A percentile compares a stretch with the other conserved stretches of the same genome.
Evolutionary conservation across 2,329 filamentous ascomycete species (phyloP).

Genomic region (Pseudocercospora cruenta): DNA sequence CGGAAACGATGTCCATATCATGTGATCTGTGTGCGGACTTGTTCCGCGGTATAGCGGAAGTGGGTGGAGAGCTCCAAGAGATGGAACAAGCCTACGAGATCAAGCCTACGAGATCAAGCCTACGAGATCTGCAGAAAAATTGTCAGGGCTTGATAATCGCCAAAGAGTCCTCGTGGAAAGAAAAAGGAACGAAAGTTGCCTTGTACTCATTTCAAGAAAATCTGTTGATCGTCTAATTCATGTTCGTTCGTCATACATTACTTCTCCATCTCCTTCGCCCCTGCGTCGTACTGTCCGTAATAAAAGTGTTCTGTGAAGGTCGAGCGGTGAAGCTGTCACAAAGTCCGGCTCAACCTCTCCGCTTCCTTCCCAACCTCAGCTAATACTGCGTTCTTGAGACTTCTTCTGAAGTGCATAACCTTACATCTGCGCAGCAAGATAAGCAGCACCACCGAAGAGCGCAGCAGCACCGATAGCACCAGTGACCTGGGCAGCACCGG

Average conservation of each 20-base stretch:
- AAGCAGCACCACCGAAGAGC: slow-evolving; percentile 51
- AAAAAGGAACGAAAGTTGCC: too few species aligned
- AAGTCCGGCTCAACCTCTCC: background rate
- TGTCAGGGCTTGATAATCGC: too few species aligned
- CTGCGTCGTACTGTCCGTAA: background rate
- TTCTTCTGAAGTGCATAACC: background rate
- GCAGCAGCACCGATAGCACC: slow-evolving; percentile 52
- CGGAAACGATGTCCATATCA: background rate
- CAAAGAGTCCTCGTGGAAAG: too few species aligned
- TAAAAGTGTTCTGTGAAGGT: background rate
- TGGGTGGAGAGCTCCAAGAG: too few species aligned
- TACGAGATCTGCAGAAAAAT: too few species aligned
- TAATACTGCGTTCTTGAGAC: background rate
- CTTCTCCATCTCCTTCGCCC: background rate
- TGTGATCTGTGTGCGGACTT: background rate
- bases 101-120: too few species aligned
- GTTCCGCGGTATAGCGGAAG: background rate
- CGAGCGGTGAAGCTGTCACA: background rate
- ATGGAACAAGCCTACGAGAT: too few species aligned
- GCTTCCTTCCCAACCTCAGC: background rate
- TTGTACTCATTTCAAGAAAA: background rate
- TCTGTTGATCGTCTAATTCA: background rate
- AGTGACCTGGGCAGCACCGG: slow-evolving; percentile 40
- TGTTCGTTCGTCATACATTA: background rate
- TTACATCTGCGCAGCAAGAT: slow-evolving; percentile 32